Percentiles rank a stretch among this genome's conserved stretches.
Evolutionary conservation across 139 green algal species (phyloP).

Genomic region (Picochlorum sp.): DNA sequence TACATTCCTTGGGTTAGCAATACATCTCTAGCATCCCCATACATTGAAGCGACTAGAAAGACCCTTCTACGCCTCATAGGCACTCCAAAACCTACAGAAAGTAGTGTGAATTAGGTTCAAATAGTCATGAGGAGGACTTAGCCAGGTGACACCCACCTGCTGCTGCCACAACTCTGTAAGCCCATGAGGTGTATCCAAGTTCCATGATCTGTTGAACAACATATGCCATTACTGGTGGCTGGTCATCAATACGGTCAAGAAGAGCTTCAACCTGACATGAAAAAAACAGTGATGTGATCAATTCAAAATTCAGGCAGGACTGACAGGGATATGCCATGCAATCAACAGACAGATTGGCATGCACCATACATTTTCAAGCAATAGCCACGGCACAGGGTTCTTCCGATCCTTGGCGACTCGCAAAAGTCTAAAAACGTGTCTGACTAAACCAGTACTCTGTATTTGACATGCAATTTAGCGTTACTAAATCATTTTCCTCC

Average conservation of each 20-base stretch:
- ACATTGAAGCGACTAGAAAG: slow-evolving; percentile 70
- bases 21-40: slow-evolving; percentile 78
- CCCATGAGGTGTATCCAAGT: slow-evolving; percentile 70
- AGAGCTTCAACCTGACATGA: slow-evolving; percentile 51
- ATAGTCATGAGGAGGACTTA: neutral
- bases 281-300: neutral
- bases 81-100: slow-evolving; percentile 59
- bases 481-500: neutral
- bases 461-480: slow-evolving; percentile 16
- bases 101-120: too few relatives aligned
- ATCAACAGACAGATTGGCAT: slow-evolving; percentile 31
- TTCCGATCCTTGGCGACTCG: slow-evolving; percentile 21
- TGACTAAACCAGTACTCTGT: slow-evolving; percentile 49
- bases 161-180: slow-evolving; percentile 28
- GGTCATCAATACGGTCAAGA: slow-evolving; percentile 38
- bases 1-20: slow-evolving; percentile 56
- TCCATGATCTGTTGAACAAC: slow-evolving; percentile 48
- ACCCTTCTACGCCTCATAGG: slow-evolving; percentile 67
- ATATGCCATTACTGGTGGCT: slow-evolving; percentile 22
- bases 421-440: slow-evolving; percentile 78
- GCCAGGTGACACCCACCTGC: neutral
- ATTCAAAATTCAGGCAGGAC: neutral
- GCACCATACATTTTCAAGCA: slow-evolving; percentile 71
- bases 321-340: neutral
- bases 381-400: slow-evolving; percentile 65